Evolutionary conservation across 78 protist genomes (phyloP), one percentile per base, ranked within the genome.

Genomic region (Parvularia atlantis): DNA sequence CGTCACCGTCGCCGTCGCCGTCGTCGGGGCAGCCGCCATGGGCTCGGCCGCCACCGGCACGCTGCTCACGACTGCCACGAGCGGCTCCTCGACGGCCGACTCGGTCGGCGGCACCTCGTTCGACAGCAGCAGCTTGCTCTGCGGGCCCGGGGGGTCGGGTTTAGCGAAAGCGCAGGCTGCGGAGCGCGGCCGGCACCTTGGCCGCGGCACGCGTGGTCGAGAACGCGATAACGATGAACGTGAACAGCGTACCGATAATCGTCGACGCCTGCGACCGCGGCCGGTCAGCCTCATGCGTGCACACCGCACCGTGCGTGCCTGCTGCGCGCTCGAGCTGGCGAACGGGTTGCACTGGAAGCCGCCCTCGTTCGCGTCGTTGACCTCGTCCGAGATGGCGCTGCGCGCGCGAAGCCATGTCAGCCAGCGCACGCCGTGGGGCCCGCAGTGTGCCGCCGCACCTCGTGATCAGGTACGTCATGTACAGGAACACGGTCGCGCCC

Each of bases 391-490:
- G n/a, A n/a, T n/a, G n/a, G n/a, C n/a, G n/a, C n/a, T n/a, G n/a
- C n/a, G n/a, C n/a, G n/a, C n/a, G n/a, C n/a, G n/a, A n/a, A n/a
- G n/a, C n/a, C n/a, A n/a, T n/a, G n/a, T n/a, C n/a, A n/a, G n/a
- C n/a, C n/a, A n/a, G n/a, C n/a, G n/a, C n/a, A n/a, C n/a, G n/a
- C n/a, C n/a, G n/a, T n/a, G n/a, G n/a, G n/a, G n/a, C n/a, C n/a
- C n/a, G n/a, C n/a, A n/a, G n/a, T n/a, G n/a, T n/a, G n/a, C n/a
- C n/a, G n/a, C n/a, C n/a, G n/a, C n/a, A n/a, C n/a, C n/a, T n/a
- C n/a, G n/a, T n/a, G n/a, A 80, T 68, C 7, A 86, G 69, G 70
- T 81, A 86, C 26, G 87, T 73, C 31, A 77, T 31, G 80, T 86
- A 86, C 28, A 77, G 30, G 64, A 64, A 35, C 2, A 86, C 82